Conservation (phyloP, 169 alveolate genomes). For the Plasmodium coatneyi region DNA sequence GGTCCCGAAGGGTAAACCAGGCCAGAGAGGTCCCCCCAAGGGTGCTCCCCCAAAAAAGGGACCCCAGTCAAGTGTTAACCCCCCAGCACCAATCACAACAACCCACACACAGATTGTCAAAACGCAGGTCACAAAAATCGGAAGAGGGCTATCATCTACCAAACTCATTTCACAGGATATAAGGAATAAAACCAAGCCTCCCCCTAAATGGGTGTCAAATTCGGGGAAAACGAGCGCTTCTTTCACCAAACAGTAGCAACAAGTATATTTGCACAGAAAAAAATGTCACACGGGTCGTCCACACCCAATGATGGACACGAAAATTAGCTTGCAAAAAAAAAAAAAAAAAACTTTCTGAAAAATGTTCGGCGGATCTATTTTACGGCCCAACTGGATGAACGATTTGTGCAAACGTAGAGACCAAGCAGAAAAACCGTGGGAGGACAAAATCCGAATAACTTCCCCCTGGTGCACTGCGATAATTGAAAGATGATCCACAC, state of each 20-base stretch:
- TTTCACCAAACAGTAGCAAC: neutral
- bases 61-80: neutral
- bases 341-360: neutral
- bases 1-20: neutral
- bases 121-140: neutral
- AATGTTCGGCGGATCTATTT: neutral
- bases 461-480: neutral
- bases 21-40: neutral
- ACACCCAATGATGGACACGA: neutral
- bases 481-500: neutral
- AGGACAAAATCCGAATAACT: neutral
- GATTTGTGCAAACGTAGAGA: neutral
- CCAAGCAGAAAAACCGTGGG: neutral
- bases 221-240: neutral
- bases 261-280: neutral
- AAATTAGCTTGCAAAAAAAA: neutral
- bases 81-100: neutral
- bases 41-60: neutral
- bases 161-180: neutral
- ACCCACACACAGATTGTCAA: neutral
- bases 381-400: neutral
- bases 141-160: neutral
- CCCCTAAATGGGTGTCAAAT: neutral
- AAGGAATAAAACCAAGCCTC: neutral
- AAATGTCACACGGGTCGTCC: neutral